Conservation (phyloP, 805 yeast genomes). For the Wickerhamomyces hampshirensis region DNA sequence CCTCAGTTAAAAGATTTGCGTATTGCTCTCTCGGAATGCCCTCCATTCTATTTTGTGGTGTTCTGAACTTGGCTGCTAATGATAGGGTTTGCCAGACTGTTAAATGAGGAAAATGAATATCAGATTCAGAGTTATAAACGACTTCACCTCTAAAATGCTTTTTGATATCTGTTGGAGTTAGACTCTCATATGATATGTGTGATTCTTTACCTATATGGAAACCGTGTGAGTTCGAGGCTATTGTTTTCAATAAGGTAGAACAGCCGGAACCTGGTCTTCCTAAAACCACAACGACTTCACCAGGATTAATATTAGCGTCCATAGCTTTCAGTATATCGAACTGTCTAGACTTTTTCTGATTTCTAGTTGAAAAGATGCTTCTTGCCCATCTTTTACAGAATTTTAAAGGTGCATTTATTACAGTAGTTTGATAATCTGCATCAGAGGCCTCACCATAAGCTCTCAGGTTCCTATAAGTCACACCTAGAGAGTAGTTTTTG, state of each 20-base stretch:
- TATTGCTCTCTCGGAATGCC: slow-evolving; percentile 46
- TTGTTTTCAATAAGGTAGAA: slow-evolving; percentile 52
- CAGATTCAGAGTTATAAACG: slow-evolving; percentile 59
- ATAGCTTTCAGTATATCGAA: slow-evolving; percentile 45
- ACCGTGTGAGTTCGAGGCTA: slow-evolving; percentile 54
- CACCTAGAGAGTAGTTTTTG: slow-evolving; percentile 51
- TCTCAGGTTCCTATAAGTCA: slow-evolving; percentile 52
- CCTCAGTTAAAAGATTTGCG: slow-evolving; percentile 44
- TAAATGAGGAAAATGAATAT: slow-evolving; percentile 57
- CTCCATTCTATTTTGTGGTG: slow-evolving; percentile 45
- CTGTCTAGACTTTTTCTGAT: slow-evolving; percentile 23
- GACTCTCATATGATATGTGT: slow-evolving; percentile 43
- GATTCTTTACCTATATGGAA: slow-evolving; percentile 42
- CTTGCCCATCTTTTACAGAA: slow-evolving; percentile 13
- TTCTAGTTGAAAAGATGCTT: slow-evolving; percentile 14
- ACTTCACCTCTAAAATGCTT: slow-evolving; percentile 55
- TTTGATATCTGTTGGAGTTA: slow-evolving; percentile 39
- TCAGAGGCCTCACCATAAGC: slow-evolving; percentile 58
- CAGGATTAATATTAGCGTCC: slow-evolving; percentile 57
- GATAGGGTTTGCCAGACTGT: slow-evolving; percentile 57
- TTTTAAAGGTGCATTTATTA: slow-evolving; percentile 38
- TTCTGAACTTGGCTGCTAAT: slow-evolving; percentile 49
- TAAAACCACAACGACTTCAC: slow-evolving; percentile 65
- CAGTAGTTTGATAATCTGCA: slow-evolving; percentile 64
- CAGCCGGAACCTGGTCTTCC: slow-evolving; percentile 82